Evolutionary conservation across 495 filamentous ascomycete species (phyloP).

Genomic region (Aspergillus cristatus): DNA sequence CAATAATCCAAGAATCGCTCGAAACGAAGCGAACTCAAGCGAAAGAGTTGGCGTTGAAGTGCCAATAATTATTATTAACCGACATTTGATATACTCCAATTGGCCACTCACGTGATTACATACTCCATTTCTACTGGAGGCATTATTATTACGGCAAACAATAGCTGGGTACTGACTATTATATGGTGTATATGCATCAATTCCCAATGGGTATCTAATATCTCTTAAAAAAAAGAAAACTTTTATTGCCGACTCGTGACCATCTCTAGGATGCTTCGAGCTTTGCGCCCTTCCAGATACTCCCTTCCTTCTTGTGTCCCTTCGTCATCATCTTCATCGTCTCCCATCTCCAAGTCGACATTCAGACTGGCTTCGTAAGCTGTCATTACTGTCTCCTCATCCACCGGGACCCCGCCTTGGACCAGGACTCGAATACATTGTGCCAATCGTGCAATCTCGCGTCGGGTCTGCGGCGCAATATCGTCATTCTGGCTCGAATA

Average conservation of each 20-base stretch:
- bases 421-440: slow-evolving; percentile 74
- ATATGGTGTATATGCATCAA: too few relatives aligned
- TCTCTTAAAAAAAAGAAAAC: background rate
- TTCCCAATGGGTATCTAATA: slow-evolving; percentile 5
- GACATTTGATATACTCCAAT: too few relatives aligned
- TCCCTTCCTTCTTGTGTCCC: slow-evolving; percentile 34
- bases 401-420: slow-evolving; percentile 71
- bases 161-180: too few relatives aligned
- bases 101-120: too few relatives aligned
- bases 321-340: slow-evolving; percentile 35
- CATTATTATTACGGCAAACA: too few relatives aligned
- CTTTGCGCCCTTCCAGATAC: slow-evolving; percentile 67
- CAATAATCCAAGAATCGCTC: too few relatives aligned
- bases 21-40: too few relatives aligned
- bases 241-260: slow-evolving; percentile 16
- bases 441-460: slow-evolving; percentile 76
- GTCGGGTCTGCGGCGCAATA: slow-evolving; percentile 62
- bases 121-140: too few relatives aligned
- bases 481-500: slow-evolving; percentile 90
- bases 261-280: slow-evolving; percentile 53
- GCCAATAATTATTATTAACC: too few relatives aligned
- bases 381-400: slow-evolving; percentile 80
- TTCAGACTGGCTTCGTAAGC: slow-evolving; percentile 74
- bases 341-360: slow-evolving; percentile 52
- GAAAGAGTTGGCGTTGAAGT: too few relatives aligned